Base-by-base conservation (phyloP, 306 rosid genomes). In the Cicer chorassanicum region DNA sequence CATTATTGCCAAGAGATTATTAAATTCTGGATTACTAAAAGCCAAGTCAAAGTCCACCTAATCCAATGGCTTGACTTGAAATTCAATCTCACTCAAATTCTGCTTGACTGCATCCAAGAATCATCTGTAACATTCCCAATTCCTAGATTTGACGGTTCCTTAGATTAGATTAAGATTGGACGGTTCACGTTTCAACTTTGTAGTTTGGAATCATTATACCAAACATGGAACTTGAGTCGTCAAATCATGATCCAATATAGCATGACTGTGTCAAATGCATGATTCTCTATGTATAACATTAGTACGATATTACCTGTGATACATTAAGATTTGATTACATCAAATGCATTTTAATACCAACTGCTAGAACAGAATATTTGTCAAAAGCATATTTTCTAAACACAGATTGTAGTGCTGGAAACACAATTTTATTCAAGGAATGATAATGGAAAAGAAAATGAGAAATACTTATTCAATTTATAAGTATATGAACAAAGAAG, bases 21-120 rank as follows among this genome's bases (percentile, higher is more conserved):
- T 77, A 75, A 73, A 70, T 76, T 78, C 41, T 75, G 43, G 76
- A 72, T 62, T 73, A 81, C 82, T 24, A 67, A 36, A 57, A 38
- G 72, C 70, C 79, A 64, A 65, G 84, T 83, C 88, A 77, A 59
- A 65, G 84, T 79, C 82, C 70, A 79, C 53, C 67, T 13, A 39
- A 55, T 41, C 55, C 41, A 29, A 72, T 54, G 72, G 54, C 82
- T 71, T 48, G 84, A 80, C 81, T 44, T 61, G 63, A 75, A 65
- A 69, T 10, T 79, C 46, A 11, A 21, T 44, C 43, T 12, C 62
- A 12, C 38, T 45, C 8, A 29, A 57, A 9, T 24, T 59, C 7
- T 59, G 1, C 8, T 24, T 59, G 42, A 59, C 65, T 59, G 18
- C 65, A 59, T 59, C 65, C 18, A 43, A 15, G 16, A 50, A 56